Conservation (phyloP, 805 yeast species). For the Wickerhamomyces sydowiorum region DNA sequence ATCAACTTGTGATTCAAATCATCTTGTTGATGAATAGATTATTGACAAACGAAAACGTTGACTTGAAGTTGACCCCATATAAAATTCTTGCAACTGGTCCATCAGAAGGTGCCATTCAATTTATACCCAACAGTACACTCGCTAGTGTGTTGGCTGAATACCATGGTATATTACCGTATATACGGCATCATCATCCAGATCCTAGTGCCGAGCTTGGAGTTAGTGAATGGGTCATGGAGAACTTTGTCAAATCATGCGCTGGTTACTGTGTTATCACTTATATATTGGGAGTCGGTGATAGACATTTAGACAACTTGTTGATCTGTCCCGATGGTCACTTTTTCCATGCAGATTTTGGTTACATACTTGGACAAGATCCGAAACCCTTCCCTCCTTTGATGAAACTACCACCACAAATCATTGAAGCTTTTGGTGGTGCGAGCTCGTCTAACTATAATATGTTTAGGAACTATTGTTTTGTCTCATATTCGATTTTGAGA, state of each 20-base stretch:
- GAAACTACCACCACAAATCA: constrained; percentile 94
- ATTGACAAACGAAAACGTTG: constrained; percentile 83
- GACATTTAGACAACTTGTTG: constrained; percentile 88
- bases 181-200: constrained; percentile 63
- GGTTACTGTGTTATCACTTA: constrained; percentile 97
- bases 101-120: constrained; percentile 88
- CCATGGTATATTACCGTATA: constrained; percentile 71
- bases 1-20: constrained; percentile 93
- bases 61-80: constrained; percentile 82
- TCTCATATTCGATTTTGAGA: constrained; percentile 85
- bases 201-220: constrained; percentile 27
- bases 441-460: constrained; percentile 77
- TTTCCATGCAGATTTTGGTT: constrained; percentile 98
- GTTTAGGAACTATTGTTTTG: constrained; percentile 90
- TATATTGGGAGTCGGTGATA: constrained; percentile 91
- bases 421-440: constrained; percentile 97
- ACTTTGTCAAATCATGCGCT: constrained; percentile 90
- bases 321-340: constrained; percentile 81
- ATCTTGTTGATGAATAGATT: constrained; percentile 87
- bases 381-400: constrained; percentile 98
- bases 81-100: constrained; percentile 87
- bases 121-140: constrained; percentile 88
- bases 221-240: constrained; percentile 70
- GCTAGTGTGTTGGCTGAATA: constrained; percentile 69
- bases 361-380: constrained; percentile 94